These are phyloP conservation scores for Daedaleopsis sinensis DNA, from an alignment of 768 basidiomycete species.

Conservation along the genomic window DNA sequence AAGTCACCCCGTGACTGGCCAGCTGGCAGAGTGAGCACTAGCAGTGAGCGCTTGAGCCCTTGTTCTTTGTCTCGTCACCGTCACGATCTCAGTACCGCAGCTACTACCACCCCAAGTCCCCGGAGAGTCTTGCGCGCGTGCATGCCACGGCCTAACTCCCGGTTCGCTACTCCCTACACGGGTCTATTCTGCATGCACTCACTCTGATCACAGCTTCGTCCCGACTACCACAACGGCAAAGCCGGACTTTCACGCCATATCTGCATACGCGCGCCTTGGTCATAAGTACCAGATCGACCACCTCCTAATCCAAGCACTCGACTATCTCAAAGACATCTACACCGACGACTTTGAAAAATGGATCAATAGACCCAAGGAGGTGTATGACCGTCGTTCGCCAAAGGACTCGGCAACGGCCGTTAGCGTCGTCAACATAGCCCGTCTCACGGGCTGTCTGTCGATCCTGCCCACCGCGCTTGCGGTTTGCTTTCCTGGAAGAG, in stretches of 20 bases:
- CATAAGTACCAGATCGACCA: conserved; percentile 4
- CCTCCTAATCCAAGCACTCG: background rate
- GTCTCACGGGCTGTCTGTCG: background rate
- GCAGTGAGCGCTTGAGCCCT: no score
- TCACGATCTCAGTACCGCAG: no score
- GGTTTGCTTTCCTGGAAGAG: background rate
- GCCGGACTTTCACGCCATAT: background rate
- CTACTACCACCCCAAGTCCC: background rate
- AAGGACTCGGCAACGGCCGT: background rate
- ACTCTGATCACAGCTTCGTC: background rate
- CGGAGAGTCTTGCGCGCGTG: background rate
- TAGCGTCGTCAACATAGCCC: conserved; percentile 5
- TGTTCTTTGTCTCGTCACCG: no score
- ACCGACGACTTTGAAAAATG: background rate
- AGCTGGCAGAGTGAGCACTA: no score
- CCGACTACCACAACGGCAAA: background rate
- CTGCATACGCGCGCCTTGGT: conserved; percentile 1
- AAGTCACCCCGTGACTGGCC: no score
- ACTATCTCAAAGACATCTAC: background rate
- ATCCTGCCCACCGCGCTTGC: conserved; percentile 3
- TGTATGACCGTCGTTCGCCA: background rate
- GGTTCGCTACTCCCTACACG: no score
- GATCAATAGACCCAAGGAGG: background rate
- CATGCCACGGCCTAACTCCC: background rate
- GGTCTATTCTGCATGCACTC: no score